phyloP scores from a whole-genome alignment of 345 rosid genomes.

The Salix caprea region DNA sequence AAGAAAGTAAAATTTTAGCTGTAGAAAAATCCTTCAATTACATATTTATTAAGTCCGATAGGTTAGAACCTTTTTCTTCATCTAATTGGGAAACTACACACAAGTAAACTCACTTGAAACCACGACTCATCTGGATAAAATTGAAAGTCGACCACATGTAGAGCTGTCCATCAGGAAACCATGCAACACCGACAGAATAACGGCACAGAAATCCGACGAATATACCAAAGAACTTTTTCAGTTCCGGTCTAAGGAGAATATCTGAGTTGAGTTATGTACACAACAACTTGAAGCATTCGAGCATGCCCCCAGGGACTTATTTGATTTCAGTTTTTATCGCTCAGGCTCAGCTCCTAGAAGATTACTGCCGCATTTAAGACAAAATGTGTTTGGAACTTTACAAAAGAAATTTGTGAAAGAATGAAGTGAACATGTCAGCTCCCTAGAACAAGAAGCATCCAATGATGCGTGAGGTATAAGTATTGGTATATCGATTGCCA shows the following conservation, averaged over 20 bases:
- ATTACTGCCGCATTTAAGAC: slow-evolving; percentile 15
- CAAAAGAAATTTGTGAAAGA: slow-evolving; percentile 29
- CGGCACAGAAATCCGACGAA: not conserved
- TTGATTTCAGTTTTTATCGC: slow-evolving; percentile 11
- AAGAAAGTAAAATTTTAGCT: too few relatives aligned
- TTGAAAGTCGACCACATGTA: not conserved
- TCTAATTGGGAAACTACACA: not conserved
- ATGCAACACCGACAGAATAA: not conserved
- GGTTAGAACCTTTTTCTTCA: not conserved
- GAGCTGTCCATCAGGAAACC: not conserved
- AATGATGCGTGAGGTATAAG: slow-evolving; percentile 2
- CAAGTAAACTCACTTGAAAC: not conserved
- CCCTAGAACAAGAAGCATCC: slow-evolving; percentile 6
- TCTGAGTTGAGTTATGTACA: slow-evolving; percentile 31
- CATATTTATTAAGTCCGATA: too few relatives aligned
- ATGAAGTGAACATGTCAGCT: slow-evolving; percentile 24
- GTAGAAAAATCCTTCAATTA: too few relatives aligned
- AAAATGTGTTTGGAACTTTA: slow-evolving; percentile 30
- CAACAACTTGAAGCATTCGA: slow-evolving; percentile 8
- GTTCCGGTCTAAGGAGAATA: not conserved
- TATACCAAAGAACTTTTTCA: not conserved
- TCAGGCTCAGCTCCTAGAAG: slow-evolving; percentile 25
- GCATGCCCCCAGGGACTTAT: slow-evolving; percentile 15
- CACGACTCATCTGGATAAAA: too few relatives aligned
- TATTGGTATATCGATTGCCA: not conserved